Evolutionary conservation across 2,329 filamentous ascomycete species (phyloP).

Genomic region (Pseudocercospora fijiensis): DNA sequence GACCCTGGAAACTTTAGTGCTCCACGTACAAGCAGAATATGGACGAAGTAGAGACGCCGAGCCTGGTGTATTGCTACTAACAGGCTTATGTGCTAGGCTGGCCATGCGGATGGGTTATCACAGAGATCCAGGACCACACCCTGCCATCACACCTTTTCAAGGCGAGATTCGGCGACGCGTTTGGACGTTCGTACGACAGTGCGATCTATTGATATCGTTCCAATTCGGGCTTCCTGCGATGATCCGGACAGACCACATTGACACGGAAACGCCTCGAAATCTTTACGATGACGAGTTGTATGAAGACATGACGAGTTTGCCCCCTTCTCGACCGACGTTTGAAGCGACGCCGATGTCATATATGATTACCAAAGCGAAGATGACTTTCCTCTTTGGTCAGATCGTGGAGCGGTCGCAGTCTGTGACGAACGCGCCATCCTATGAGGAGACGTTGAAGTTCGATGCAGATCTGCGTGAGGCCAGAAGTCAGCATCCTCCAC

Average conservation of each 20-base stretch:
- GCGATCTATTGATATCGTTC: constrained; percentile 75
- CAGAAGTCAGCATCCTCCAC: constrained; percentile 69
- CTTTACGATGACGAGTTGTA: constrained; percentile 79
- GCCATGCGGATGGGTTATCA: constrained; percentile 77
- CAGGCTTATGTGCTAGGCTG: constrained; percentile 59
- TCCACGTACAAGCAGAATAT: constrained; percentile 75
- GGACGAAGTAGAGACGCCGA: constrained; percentile 72
- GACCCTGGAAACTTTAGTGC: constrained; percentile 74
- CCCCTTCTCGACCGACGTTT: constrained; percentile 63
- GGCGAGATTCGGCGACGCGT: constrained; percentile 66
- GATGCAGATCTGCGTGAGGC: constrained; percentile 58
- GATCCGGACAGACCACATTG: constrained; percentile 71
- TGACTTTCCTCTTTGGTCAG: constrained; percentile 67
- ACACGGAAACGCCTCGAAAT: constrained; percentile 72
- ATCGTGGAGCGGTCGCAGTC: constrained; percentile 68
- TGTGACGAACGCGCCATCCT: constrained; percentile 58
- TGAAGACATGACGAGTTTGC: constrained; percentile 65
- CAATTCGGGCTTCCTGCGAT: constrained; percentile 63
- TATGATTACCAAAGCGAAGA: constrained; percentile 70
- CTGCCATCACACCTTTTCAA: constrained; percentile 69
- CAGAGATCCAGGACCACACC: constrained; percentile 72
- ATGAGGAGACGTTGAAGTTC: constrained; percentile 62
- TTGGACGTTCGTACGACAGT: constrained; percentile 69
- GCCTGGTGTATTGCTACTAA: constrained; percentile 61
- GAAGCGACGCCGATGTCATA: constrained; percentile 77